Percentiles rank a stretch among this genome's conserved stretches.
phyloP scores from a whole-genome alignment of 2,329 filamentous ascomycete species.

The Chlorencoelia australis region DNA sequence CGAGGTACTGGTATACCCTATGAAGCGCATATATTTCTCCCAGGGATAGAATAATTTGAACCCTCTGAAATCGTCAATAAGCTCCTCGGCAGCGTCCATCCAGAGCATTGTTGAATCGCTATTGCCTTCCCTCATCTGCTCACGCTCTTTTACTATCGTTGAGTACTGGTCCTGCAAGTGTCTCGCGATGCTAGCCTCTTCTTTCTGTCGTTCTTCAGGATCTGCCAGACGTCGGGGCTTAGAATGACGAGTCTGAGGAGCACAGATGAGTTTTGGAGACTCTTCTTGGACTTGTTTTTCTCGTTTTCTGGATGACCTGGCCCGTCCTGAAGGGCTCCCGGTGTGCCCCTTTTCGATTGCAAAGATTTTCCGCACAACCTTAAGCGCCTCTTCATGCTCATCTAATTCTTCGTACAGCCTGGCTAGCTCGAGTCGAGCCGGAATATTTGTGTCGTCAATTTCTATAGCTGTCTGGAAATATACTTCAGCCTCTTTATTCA shows the following conservation, averaged over 20 bases:
- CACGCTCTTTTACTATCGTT: slow-evolving; percentile 33
- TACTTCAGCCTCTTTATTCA: slow-evolving; percentile 62
- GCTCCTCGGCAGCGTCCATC: slow-evolving; percentile 48
- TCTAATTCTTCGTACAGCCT: slow-evolving; percentile 73
- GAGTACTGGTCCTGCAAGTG: slow-evolving; percentile 29
- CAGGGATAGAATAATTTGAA: slow-evolving; percentile 55
- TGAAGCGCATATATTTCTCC: slow-evolving; percentile 53
- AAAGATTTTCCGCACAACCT: slow-evolving; percentile 67
- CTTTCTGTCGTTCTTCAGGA: slow-evolving; percentile 31
- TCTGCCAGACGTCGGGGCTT: slow-evolving; percentile 10
- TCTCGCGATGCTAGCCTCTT: slow-evolving; percentile 20
- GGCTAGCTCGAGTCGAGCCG: slow-evolving; percentile 69
- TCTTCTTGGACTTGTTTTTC: slow-evolving; percentile 29
- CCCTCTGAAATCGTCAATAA: slow-evolving; percentile 54
- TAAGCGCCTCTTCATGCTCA: slow-evolving; percentile 65
- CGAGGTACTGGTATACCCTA: slow-evolving; percentile 30
- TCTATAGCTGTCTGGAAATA: slow-evolving; percentile 68
- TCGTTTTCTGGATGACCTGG: slow-evolving; percentile 33
- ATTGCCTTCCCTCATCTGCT: slow-evolving; percentile 24
- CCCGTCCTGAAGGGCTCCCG: too few species aligned
- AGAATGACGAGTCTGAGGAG: slow-evolving; percentile 5
- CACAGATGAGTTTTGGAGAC: not conserved
- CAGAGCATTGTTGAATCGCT: slow-evolving; percentile 30
- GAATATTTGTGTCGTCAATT: slow-evolving; percentile 59
- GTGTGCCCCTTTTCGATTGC: too few species aligned